phyloP scores from a whole-genome alignment of 192 early-diverging fungal genomes.

The Coemansia sp. region DNA sequence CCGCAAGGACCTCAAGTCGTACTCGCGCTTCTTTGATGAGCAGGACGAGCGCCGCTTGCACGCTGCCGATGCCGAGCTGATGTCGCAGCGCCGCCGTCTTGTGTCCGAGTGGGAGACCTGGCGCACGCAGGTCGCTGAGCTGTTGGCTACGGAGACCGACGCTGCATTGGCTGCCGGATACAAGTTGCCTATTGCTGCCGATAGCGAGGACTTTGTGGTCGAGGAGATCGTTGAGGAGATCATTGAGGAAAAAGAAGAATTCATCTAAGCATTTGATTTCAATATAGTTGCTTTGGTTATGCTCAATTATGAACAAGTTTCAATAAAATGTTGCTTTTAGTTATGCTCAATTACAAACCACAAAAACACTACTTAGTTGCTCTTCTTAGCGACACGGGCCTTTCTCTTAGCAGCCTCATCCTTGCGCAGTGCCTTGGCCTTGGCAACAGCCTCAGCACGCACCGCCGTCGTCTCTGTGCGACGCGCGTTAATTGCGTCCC shows the following conservation, averaged over 20 bases:
- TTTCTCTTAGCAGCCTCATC: slow-evolving; percentile 81
- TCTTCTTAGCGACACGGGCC: slow-evolving; percentile 69
- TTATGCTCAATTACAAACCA: too few species aligned
- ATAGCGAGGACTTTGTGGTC: slow-evolving; percentile 85
- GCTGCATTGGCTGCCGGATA: slow-evolving; percentile 61
- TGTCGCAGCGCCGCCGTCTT: slow-evolving; percentile 71
- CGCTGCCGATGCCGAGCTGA: slow-evolving; percentile 70
- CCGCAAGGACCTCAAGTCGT: slow-evolving; percentile 89
- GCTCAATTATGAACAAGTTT: too few species aligned
- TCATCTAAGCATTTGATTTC: slow-evolving; percentile 7
- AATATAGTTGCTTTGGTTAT: too few species aligned
- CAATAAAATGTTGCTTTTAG: too few species aligned
- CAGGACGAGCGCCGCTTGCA: slow-evolving; percentile 75
- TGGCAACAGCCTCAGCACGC: slow-evolving; percentile 78
- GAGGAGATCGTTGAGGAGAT: slow-evolving; percentile 83
- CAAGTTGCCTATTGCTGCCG: slow-evolving; percentile 74
- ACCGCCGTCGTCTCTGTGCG: slow-evolving; percentile 95
- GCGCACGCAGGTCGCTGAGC: slow-evolving; percentile 62
- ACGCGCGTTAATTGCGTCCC: slow-evolving; percentile 96
- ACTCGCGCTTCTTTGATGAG: slow-evolving; percentile 85
- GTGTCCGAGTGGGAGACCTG: slow-evolving; percentile 84
- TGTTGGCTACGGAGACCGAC: slow-evolving; percentile 59
- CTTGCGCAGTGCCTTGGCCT: slow-evolving; percentile 95
- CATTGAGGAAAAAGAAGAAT: slow-evolving; percentile 55
- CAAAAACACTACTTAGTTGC: slow-evolving; percentile 11